These are phyloP conservation scores for Barbarea vulgaris DNA, from an alignment of 345 rosid genomes.

Conservation along the genomic window DNA sequence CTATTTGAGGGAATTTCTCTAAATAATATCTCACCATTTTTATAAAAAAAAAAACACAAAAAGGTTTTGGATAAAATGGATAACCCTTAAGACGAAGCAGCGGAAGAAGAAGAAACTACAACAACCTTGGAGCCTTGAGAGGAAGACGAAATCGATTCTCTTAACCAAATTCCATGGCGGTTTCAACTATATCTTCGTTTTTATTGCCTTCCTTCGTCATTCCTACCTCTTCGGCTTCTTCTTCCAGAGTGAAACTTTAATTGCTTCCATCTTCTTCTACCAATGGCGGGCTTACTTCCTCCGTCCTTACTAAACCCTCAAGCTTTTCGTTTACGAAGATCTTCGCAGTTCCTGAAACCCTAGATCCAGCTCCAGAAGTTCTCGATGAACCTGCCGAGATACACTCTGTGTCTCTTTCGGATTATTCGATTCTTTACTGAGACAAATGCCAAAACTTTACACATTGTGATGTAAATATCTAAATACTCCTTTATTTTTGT, in stretches of 20 bases:
- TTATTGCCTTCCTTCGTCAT: constrained; percentile 51
- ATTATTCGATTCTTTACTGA: not conserved
- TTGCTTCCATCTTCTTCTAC: constrained; percentile 37
- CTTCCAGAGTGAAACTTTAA: constrained; percentile 43
- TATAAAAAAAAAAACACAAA: constrained; percentile 1
- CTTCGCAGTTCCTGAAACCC: constrained; percentile 65
- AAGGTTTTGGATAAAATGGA: constrained; percentile 39
- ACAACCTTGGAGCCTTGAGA: not conserved
- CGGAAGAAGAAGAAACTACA: constrained; percentile 20
- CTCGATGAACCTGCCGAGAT: constrained; percentile 58
- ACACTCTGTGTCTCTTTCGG: not conserved
- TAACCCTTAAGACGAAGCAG: constrained; percentile 18
- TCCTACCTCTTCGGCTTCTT: constrained; percentile 45
- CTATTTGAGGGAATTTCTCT: too few species aligned
- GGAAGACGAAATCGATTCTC: constrained; percentile 15
- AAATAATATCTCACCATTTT: not conserved
- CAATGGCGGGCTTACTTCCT: constrained; percentile 35
- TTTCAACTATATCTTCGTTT: constrained; percentile 56
- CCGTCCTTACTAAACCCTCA: constrained; percentile 40
- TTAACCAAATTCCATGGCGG: constrained; percentile 49
- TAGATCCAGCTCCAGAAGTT: constrained; percentile 48
- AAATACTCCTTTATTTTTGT: not conserved
- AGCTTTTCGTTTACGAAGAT: constrained; percentile 46
- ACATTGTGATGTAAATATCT: not conserved
- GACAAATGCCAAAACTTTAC: not conserved